Percentiles rank a stretch among this genome's conserved stretches.
Conservation (phyloP, 148 eudicot species). For the Arbutus unedo region DNA sequence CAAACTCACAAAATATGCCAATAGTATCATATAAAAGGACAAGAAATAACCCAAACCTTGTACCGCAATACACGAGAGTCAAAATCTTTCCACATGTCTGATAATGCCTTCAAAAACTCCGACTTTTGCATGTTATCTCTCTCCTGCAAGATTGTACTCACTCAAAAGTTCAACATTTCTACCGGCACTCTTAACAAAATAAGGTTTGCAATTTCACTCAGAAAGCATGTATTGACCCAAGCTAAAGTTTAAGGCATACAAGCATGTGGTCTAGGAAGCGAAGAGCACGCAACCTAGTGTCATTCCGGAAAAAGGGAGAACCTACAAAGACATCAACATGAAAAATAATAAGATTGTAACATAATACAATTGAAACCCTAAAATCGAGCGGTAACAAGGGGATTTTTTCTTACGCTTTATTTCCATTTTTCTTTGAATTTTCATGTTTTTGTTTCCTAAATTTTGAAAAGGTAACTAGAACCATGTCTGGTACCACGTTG, state of each 20-base stretch:
- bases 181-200: background rate
- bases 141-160: constrained; percentile 47
- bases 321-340: constrained; percentile 36
- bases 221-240: constrained; percentile 13
- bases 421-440: background rate
- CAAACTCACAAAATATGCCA: background rate
- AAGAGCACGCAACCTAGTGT: constrained; percentile 98
- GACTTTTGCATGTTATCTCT: constrained; percentile 99
- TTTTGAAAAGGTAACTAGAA: constrained; percentile 3
- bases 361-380: background rate
- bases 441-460: background rate
- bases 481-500: background rate
- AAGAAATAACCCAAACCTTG: constrained; percentile 57
- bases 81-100: constrained; percentile 99
- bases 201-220: background rate
- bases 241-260: constrained; percentile 44
- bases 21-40: background rate
- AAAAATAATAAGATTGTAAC: background rate
- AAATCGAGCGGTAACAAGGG: background rate
- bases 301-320: constrained; percentile 87
- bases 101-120: constrained; percentile 86
- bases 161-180: background rate
- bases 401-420: background rate
- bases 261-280: constrained; percentile 99
- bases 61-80: constrained; percentile 94